A percentile compares a stretch with the other conserved stretches of the same genome.
phyloP scores from a whole-genome alignment of 2,329 filamentous ascomycete genomes.

The Penicillium hesseltinei region DNA sequence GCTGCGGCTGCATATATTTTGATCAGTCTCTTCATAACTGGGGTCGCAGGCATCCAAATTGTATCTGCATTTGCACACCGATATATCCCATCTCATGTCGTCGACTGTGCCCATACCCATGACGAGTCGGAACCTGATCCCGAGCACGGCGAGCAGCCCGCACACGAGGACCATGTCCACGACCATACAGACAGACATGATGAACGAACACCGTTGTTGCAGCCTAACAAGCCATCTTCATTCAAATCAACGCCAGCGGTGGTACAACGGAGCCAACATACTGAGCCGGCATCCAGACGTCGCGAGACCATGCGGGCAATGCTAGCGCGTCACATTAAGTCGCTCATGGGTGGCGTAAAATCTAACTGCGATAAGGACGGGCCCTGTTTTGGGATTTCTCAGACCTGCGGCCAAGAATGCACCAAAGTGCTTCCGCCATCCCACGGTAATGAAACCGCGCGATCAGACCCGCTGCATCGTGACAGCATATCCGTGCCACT shows the following conservation, averaged over 20 bases:
- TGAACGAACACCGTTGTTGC: slow-evolving; percentile 35
- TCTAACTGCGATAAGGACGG: slow-evolving; percentile 56
- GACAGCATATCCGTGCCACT: slow-evolving; percentile 19
- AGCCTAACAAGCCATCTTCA: slow-evolving; percentile 8
- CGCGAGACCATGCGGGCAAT: slow-evolving; percentile 35
- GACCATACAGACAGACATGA: slow-evolving; percentile 15
- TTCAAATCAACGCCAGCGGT: slow-evolving; percentile 27
- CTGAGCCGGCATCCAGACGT: slow-evolving; percentile 14
- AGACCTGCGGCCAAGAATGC: slow-evolving; percentile 61
- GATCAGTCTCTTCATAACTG: slow-evolving; percentile 49
- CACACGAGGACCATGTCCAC: slow-evolving; percentile 23
- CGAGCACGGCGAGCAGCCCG: slow-evolving; percentile 29
- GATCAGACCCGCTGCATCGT: slow-evolving; percentile 15
- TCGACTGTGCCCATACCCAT: slow-evolving; percentile 51
- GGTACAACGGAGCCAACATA: slow-evolving; percentile 13
- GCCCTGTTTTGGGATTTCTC: slow-evolving; percentile 61
- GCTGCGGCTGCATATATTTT: slow-evolving; percentile 58
- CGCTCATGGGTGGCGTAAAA: slow-evolving; percentile 51
- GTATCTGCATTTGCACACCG: slow-evolving; percentile 47
- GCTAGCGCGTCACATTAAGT: slow-evolving; percentile 45
- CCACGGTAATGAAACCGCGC: slow-evolving; percentile 16
- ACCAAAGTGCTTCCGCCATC: slow-evolving; percentile 46
- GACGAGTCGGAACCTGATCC: slow-evolving; percentile 34
- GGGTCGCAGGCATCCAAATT: slow-evolving; percentile 48
- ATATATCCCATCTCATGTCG: slow-evolving; percentile 50